These are phyloP conservation scores for Astraeus odoratus DNA, from an alignment of 768 basidiomycete species.

Conservation along the genomic window DNA sequence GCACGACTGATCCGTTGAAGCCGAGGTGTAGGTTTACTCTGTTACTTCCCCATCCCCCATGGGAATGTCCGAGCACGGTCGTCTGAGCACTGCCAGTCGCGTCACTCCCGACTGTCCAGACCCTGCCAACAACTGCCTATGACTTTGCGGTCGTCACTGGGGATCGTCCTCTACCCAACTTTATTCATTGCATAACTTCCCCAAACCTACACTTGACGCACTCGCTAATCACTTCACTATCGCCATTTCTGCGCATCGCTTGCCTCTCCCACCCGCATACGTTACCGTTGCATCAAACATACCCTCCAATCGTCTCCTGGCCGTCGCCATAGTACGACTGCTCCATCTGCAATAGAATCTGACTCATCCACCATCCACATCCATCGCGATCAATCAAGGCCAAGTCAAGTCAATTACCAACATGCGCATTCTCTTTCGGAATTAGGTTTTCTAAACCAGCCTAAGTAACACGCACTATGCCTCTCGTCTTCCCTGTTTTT, in stretches of 20 bases:
- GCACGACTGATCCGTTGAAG: slow-evolving; percentile 45
- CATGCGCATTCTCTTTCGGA: background rate
- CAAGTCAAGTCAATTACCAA: background rate
- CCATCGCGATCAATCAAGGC: background rate
- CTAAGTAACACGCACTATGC: background rate
- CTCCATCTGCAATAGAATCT: slow-evolving; percentile 1
- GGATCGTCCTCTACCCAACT: background rate
- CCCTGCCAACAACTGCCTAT: background rate
- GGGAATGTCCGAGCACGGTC: background rate
- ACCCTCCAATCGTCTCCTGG: background rate
- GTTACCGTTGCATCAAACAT: background rate
- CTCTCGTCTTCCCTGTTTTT: background rate
- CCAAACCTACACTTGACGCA: background rate
- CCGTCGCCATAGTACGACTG: background rate
- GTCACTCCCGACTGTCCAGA: background rate
- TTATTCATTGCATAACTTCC: background rate
- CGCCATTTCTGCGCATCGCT: too few species aligned
- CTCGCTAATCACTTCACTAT: too few species aligned
- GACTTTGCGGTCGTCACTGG: background rate
- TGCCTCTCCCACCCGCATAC: background rate
- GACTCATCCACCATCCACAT: background rate
- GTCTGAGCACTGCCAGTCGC: background rate
- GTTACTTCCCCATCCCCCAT: background rate
- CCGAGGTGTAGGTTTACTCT: background rate
- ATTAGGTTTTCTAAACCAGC: background rate